These are phyloP conservation scores for Pichia sp. DNA, from an alignment of 1,139 yeast genomes.

Conservation along the genomic window DNA sequence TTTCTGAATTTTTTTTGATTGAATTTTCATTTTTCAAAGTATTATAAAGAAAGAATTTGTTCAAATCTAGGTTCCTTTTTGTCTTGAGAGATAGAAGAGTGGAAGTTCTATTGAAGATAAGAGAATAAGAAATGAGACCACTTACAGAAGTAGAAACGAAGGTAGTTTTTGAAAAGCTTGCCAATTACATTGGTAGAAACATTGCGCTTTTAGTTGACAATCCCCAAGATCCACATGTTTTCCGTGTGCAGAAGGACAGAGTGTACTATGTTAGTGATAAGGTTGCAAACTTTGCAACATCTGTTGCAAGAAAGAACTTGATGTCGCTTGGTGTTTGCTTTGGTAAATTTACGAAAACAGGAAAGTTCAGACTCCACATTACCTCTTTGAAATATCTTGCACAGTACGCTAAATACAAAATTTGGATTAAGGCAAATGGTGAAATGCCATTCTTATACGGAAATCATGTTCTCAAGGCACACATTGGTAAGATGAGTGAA, in stretches of 20 bases:
- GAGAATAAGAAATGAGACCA: constrained; percentile 62
- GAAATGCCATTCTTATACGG: constrained; percentile 99
- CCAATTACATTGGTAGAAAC: constrained; percentile 93
- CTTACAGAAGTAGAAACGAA: constrained; percentile 96
- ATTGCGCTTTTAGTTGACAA: constrained; percentile 84
- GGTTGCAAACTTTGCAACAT: constrained; percentile 82
- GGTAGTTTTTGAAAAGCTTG: constrained; percentile 91
- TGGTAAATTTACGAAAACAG: constrained; percentile 96
- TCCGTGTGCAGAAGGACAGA: constrained; percentile 92
- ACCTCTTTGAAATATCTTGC: constrained; percentile 83
- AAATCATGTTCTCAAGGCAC: constrained; percentile 94
- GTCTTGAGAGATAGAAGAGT: no score
- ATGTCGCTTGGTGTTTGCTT: constrained; percentile 92
- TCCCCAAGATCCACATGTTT: constrained; percentile 87
- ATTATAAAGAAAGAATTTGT: not conserved
- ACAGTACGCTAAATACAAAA: constrained; percentile 84
- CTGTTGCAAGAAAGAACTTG: constrained; percentile 80
- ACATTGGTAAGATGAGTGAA: constrained; percentile 92
- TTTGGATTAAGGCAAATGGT: constrained; percentile 96
- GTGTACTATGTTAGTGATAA: constrained; percentile 87
- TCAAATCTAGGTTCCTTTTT: no score
- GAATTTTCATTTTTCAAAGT: not conserved
- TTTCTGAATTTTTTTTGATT: not conserved
- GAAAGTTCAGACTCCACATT: constrained; percentile 90
- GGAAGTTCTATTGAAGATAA: no score